phyloP scores from a whole-genome alignment of 2,329 filamentous ascomycete species.

The Daldinia eschscholtzii region DNA sequence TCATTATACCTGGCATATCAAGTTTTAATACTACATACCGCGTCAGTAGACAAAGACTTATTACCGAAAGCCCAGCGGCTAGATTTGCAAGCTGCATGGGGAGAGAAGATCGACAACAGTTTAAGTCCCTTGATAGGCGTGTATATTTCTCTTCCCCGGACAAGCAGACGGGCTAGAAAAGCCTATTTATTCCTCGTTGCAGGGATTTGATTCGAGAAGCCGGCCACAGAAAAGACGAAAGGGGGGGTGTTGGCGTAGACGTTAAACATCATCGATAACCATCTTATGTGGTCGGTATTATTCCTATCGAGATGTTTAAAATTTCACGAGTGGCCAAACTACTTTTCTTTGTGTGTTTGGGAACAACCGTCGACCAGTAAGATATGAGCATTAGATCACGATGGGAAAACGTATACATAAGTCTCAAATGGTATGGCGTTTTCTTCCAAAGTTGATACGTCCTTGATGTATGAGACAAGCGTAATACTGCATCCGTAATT shows the following conservation, averaged over 20 bases:
- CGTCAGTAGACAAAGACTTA: neutral
- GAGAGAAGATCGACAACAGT: constrained; percentile 22
- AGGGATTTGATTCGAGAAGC: constrained; percentile 17
- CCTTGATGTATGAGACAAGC: constrained; percentile 12
- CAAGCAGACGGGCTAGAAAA: constrained; percentile 40
- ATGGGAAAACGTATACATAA: neutral
- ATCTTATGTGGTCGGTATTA: neutral
- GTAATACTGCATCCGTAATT: constrained; percentile 9
- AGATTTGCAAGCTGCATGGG: constrained; percentile 30
- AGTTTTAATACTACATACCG: neutral
- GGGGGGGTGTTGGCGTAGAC: constrained; percentile 13
- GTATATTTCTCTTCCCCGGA: constrained; percentile 35
- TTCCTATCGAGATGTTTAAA: neutral
- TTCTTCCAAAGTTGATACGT: constrained; percentile 3
- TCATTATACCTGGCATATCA: neutral
- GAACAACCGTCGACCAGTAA: neutral
- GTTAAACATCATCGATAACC: constrained; percentile 1
- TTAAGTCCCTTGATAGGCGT: constrained; percentile 30
- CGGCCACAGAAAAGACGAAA: constrained; percentile 14
- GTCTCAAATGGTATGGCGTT: neutral
- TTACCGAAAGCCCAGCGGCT: constrained; percentile 11
- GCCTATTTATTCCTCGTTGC: constrained; percentile 34
- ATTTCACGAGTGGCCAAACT: too few relatives aligned
- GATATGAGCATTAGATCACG: constrained; percentile 6
- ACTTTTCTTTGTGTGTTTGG: neutral